Conservation (phyloP, 139 green algal species). For the Yamagishiella unicocca region DNA sequence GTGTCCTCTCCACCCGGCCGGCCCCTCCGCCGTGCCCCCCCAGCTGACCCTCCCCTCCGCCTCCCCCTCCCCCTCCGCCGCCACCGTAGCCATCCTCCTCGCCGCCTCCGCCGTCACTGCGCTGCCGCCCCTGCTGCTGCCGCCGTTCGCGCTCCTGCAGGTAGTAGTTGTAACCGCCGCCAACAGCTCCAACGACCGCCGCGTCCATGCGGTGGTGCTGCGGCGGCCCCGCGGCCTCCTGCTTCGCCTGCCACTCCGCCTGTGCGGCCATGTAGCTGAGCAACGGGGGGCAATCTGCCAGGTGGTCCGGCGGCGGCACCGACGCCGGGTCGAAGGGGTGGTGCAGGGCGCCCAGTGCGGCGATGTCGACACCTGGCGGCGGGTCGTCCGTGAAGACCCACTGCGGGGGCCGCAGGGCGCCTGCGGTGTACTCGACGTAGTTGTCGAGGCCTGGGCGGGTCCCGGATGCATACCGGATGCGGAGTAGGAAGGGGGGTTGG, state of each 20-base stretch:
- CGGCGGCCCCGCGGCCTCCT: too few species aligned
- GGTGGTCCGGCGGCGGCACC: slow-evolving; percentile 23
- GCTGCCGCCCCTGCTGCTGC: background rate
- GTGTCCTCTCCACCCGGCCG: background rate
- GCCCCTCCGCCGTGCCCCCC: background rate
- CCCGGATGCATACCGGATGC: too few species aligned
- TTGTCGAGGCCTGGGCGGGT: slow-evolving; percentile 29
- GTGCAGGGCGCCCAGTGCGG: background rate
- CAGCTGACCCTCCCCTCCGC: background rate
- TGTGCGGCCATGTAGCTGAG: slow-evolving; percentile 38
- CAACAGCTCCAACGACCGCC: background rate
- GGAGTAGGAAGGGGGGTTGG: too few species aligned
- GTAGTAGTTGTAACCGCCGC: slow-evolving; percentile 23
- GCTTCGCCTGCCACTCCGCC: slow-evolving; percentile 27
- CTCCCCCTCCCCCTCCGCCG: background rate
- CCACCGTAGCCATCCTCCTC: background rate
- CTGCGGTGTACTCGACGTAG: background rate
- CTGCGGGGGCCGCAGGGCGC: background rate
- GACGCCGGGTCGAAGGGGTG: background rate
- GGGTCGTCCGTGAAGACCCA: slow-evolving; percentile 44
- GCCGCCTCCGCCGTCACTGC: background rate
- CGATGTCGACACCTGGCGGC: slow-evolving; percentile 23
- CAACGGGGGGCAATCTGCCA: background rate
- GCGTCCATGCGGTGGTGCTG: background rate
- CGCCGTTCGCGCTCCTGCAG: slow-evolving; percentile 2